phyloP scores from a whole-genome alignment of 2,329 filamentous ascomycete species.

The Aspergillus novoparasiticus region DNA sequence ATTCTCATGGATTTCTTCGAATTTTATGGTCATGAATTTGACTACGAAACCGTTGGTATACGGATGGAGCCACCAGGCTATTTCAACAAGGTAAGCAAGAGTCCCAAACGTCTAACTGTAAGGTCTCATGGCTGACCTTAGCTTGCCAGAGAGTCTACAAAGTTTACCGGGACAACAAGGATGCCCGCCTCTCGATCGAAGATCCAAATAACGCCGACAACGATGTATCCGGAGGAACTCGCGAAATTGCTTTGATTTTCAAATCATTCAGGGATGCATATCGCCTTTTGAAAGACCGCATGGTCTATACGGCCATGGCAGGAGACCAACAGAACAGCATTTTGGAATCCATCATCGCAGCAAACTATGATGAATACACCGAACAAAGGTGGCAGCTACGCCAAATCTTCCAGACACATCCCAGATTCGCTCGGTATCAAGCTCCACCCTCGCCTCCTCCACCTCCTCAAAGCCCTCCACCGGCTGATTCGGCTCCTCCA shows the following conservation, averaged over 20 bases:
- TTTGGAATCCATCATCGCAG: slow-evolving; percentile 71
- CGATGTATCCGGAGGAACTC: slow-evolving; percentile 87
- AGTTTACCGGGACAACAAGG: slow-evolving; percentile 57
- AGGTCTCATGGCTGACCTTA: slow-evolving; percentile 12
- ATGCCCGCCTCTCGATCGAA: slow-evolving; percentile 77
- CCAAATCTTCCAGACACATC: slow-evolving; percentile 51
- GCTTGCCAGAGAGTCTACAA: slow-evolving; percentile 38
- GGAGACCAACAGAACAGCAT: slow-evolving; percentile 54
- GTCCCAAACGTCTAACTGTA: neutral
- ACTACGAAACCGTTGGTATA: slow-evolving; percentile 71
- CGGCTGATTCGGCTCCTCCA: slow-evolving; percentile 21
- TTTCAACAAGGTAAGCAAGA: slow-evolving; percentile 67
- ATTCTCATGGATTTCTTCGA: slow-evolving; percentile 86
- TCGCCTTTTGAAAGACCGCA: slow-evolving; percentile 57
- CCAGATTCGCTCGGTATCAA: slow-evolving; percentile 37
- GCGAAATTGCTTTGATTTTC: slow-evolving; percentile 68
- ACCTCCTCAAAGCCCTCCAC: slow-evolving; percentile 25
- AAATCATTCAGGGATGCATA: slow-evolving; percentile 70
- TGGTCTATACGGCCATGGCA: slow-evolving; percentile 43
- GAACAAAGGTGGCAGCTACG: slow-evolving; percentile 67
- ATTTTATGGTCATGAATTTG: slow-evolving; percentile 82
- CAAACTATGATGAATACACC: slow-evolving; percentile 76
- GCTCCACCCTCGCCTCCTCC: slow-evolving; percentile 29
- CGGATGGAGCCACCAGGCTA: slow-evolving; percentile 73
- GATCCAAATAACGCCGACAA: slow-evolving; percentile 85